Evolutionary conservation across 371 early-diverging fungal genomes (phyloP), one percentile per base, ranked within the genome.

Genomic region (Saksenaea oblongispora): DNA sequence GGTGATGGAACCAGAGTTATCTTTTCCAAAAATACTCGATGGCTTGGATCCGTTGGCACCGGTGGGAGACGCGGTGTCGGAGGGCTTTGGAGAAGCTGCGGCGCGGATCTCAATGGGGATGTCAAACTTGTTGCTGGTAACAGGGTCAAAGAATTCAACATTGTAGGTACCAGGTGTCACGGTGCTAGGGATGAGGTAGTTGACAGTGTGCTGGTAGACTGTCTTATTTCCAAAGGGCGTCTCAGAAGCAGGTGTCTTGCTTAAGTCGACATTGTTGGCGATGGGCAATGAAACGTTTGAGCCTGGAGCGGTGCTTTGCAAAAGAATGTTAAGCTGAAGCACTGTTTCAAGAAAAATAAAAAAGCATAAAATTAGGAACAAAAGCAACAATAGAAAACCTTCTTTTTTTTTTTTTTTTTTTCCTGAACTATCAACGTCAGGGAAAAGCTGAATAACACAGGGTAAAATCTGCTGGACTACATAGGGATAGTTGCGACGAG

Each of bases 31-130:
- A 22, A 47, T 47, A 47, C 51, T 22, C n/a, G 18, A 18, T 17
- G 51, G 51, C 22, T 47, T 47, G 5, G 51, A 47, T 47, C 54
- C 58, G 18, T 66, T 59, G 13, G 55, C 34, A 37, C 61, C 41
- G 18, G 67, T 55, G 31, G 61, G 26, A 3, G 34, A 47, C 2
- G 31, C 31, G 10, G 61, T 56, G 2, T 17, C 41, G 18, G 74
- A 66, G 22, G 71, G 36, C 2, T 22, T 59, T 47, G 68, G 47
- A 53, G 71, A 9, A 24, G 80, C 75, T 35, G 71, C 75, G 22
- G 80, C 66, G 37, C 72, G 70, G 47, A 81, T 70, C n/a, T 67
- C 67, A 24, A 81, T 76, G 31, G 82, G 82, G 24, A 81, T 66
- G 58, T 64, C 53, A 5, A 70, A 42, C 14, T 74, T 62, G 14